Evolutionary conservation across 805 yeast genomes (phyloP).

Genomic region (Candida succiphila): DNA sequence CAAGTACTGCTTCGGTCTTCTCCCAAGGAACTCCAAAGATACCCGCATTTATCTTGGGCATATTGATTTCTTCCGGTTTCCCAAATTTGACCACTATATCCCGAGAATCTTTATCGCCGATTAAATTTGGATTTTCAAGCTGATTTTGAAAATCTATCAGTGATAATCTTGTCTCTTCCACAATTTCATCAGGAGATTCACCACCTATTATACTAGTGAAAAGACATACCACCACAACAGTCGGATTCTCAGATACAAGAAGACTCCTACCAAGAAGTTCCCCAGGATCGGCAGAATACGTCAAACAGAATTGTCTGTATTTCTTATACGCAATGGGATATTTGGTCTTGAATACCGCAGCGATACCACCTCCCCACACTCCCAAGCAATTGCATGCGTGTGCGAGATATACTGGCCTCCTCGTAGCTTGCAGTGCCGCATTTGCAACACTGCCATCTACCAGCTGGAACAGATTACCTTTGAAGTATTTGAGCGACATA

Average conservation of each 20-base stretch:
- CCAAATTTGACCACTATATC: conserved; percentile 1
- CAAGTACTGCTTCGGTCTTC: conserved; percentile 45
- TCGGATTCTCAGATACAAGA: conserved; percentile 25
- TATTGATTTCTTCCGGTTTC: conserved; percentile 27
- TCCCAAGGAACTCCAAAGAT: conserved; percentile 77
- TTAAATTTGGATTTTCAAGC: conserved; percentile 12
- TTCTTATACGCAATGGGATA: conserved; percentile 48
- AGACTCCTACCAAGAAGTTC: conserved; percentile 46
- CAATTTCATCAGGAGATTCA: conserved; percentile 36
- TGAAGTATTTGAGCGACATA: conserved; percentile 26
- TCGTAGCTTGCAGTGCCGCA: conserved; percentile 7
- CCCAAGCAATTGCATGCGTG: conserved; percentile 81
- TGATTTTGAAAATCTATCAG: conserved; percentile 35
- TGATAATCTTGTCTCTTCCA: conserved; percentile 39
- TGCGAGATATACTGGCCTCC: conserved; percentile 38
- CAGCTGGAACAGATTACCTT: conserved; percentile 46
- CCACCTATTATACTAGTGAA: conserved; percentile 59
- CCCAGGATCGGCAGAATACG: conserved; percentile 9
- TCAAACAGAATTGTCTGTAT: conserved; percentile 36
- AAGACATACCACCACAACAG: conserved; percentile 49
- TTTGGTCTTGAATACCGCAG: conserved; percentile 39
- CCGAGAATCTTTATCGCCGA: conserved; percentile 1
- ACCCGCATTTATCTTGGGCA: conserved; percentile 80
- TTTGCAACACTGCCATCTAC: too few relatives aligned
- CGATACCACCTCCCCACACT: conserved; percentile 81